phyloP scores from a whole-genome alignment of 2,329 filamentous ascomycete genomes.

The Calonectria pseudoturangicola region DNA sequence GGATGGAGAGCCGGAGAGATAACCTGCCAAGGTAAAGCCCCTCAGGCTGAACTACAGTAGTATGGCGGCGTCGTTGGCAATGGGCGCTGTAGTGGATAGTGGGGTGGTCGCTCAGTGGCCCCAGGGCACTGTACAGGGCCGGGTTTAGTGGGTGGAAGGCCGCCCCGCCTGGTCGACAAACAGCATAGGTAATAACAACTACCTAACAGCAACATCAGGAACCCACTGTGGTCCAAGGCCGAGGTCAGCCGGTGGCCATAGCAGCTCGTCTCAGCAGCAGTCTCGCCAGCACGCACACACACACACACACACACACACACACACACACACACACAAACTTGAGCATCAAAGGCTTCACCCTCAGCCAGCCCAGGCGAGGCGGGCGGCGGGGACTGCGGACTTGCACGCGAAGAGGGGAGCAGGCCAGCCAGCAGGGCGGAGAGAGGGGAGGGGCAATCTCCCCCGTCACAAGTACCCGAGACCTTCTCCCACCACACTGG shows the following conservation, averaged over 20 bases:
- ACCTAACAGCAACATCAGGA: constrained; percentile 10
- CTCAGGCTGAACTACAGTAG: constrained; percentile 26
- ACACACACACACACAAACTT: neutral
- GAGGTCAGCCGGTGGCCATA: constrained; percentile 16
- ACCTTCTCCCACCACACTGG: constrained; percentile 21
- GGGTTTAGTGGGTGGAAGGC: constrained; percentile 30
- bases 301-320: neutral
- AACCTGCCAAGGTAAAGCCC: constrained; percentile 45
- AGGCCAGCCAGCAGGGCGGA: constrained; percentile 1
- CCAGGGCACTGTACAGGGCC: constrained; percentile 28
- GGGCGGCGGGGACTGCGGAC: constrained; percentile 25
- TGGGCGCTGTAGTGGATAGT: constrained; percentile 29
- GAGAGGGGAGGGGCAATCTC: constrained; percentile 33
- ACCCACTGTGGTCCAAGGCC: constrained; percentile 28
- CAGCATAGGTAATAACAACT: constrained; percentile 23
- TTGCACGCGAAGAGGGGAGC: constrained; percentile 26
- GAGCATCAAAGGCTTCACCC: constrained; percentile 9
- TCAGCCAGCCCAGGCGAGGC: constrained; percentile 21
- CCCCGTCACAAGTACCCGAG: constrained; percentile 35
- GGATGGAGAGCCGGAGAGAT: constrained; percentile 47
- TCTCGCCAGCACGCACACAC: constrained; percentile 6
- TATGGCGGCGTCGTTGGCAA: constrained; percentile 25
- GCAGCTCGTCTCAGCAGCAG: neutral
- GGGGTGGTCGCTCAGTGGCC: constrained; percentile 23
- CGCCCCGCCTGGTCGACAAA: constrained; percentile 20